phyloP scores from a whole-genome alignment of 805 yeast species.

The Babjeviella inositovora region DNA sequence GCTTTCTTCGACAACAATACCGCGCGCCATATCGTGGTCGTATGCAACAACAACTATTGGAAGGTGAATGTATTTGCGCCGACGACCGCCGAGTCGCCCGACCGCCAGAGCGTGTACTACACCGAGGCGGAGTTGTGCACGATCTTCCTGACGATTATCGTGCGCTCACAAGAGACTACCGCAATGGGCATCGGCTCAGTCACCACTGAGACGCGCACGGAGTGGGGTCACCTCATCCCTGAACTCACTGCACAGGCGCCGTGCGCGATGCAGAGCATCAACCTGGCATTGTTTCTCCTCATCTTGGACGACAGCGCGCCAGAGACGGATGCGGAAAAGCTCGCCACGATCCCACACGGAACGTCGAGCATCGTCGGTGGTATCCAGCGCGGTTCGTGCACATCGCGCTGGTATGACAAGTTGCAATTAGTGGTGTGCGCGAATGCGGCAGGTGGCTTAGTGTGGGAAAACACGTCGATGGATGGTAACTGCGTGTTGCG shows the following conservation, averaged over 20 bases:
- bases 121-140: conserved; percentile 31
- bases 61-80: conserved; percentile 32
- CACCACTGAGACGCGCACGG: conserved; percentile 32
- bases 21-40: conserved; percentile 30
- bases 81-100: conserved; percentile 14
- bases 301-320: conserved; percentile 33
- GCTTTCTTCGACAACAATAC: too few species aligned
- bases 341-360: conserved; percentile 34
- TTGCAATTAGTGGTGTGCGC: conserved; percentile 34
- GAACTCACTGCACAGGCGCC: conserved; percentile 21
- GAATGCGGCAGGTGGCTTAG: conserved; percentile 42
- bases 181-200: conserved; percentile 34
- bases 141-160: conserved; percentile 23
- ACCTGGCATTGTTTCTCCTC: conserved; percentile 33
- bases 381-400: conserved; percentile 38
- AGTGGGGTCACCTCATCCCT: conserved; percentile 29
- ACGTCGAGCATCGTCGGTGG: conserved; percentile 28
- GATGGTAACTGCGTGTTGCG: conserved; percentile 42
- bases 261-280: conserved; percentile 18
- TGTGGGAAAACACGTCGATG: conserved; percentile 42
- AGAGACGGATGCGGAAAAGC: conserved; percentile 25
- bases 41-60: conserved; percentile 34
- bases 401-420: conserved; percentile 45
- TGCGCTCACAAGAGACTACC: conserved; percentile 18
- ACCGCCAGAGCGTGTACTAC: conserved; percentile 31